phyloP scores from a whole-genome alignment of 306 rosid genomes.

The Ormosia emarginata region DNA sequence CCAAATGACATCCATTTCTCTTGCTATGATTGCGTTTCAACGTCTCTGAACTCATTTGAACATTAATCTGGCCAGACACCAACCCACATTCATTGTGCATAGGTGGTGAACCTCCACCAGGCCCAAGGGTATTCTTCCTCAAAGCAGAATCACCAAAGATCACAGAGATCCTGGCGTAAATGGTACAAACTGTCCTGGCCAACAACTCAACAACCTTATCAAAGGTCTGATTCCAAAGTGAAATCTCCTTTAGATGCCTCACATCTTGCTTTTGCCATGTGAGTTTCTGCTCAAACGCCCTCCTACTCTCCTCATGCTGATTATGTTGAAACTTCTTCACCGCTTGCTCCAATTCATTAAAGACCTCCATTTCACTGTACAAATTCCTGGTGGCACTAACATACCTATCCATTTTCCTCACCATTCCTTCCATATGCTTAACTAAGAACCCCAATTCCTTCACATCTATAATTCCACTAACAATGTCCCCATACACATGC shows the following conservation, averaged over 20 bases:
- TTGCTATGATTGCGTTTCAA: constrained; percentile 42
- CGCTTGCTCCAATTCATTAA: constrained; percentile 84
- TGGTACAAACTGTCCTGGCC: constrained; percentile 91
- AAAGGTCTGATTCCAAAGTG: constrained; percentile 87
- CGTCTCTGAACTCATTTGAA: constrained; percentile 34
- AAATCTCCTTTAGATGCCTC: constrained; percentile 73
- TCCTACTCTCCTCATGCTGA: constrained; percentile 75
- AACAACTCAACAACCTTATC: constrained; percentile 90
- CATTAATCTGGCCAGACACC: constrained; percentile 33
- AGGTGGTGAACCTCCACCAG: constrained; percentile 43
- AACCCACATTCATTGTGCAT: constrained; percentile 24
- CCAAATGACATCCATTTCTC: constrained; percentile 35
- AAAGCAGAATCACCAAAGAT: constrained; percentile 55
- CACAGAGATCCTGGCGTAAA: constrained; percentile 63
- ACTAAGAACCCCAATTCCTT: constrained; percentile 87
- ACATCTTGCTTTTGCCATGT: constrained; percentile 88
- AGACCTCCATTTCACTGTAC: constrained; percentile 77
- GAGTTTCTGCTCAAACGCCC: constrained; percentile 80
- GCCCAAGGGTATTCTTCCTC: constrained; percentile 29
- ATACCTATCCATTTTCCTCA: constrained; percentile 89
- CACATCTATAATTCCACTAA: constrained; percentile 71
- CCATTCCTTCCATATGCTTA: constrained; percentile 96
- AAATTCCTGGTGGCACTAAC: constrained; percentile 75
- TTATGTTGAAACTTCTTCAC: constrained; percentile 76
- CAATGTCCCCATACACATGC: constrained; percentile 83